A percentile compares a stretch with the other conserved stretches of the same genome.
Conservation (phyloP, 768 basidiomycete species). For the Pulveroboletus sp. region DNA sequence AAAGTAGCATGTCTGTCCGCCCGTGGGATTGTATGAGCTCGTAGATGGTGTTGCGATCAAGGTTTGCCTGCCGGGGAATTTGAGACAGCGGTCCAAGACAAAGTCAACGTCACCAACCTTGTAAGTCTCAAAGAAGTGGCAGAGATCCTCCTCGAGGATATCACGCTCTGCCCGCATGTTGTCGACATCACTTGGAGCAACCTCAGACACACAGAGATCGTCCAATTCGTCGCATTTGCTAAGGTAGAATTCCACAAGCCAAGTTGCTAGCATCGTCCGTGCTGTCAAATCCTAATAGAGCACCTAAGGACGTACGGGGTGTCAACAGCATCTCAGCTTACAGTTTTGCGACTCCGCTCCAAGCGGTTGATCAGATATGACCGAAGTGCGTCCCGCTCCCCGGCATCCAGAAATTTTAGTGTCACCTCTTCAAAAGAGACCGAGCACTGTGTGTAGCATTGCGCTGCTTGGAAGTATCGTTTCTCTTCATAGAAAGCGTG, state of each 20-base stretch:
- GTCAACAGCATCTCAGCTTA: constrained; percentile 33
- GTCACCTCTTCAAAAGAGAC: constrained; percentile 88
- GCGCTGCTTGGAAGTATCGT: constrained; percentile 87
- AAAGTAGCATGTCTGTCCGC: constrained; percentile 85
- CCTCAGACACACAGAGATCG: constrained; percentile 87
- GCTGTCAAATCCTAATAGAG: constrained; percentile 76
- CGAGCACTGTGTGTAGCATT: constrained; percentile 86
- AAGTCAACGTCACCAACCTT: constrained; percentile 48
- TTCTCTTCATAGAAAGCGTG: constrained; percentile 72
- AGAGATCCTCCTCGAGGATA: constrained; percentile 88
- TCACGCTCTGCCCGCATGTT: constrained; percentile 75
- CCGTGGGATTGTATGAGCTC: constrained; percentile 94
- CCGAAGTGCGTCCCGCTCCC: constrained; percentile 85
- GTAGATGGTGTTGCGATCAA: constrained; percentile 82
- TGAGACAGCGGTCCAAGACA: neutral
- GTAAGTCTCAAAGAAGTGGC: constrained; percentile 91
- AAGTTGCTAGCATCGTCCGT: constrained; percentile 95
- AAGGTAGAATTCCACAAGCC: constrained; percentile 96
- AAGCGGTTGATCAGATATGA: constrained; percentile 86
- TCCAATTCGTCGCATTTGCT: constrained; percentile 96
- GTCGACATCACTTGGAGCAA: constrained; percentile 73
- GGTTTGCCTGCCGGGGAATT: constrained; percentile 54
- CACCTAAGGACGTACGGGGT: neutral
- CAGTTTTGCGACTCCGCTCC: constrained; percentile 78
- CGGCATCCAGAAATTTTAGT: constrained; percentile 83